These are phyloP conservation scores for Kockovaella imperatae DNA, from an alignment of 768 basidiomycete genomes.

Conservation along the genomic window DNA sequence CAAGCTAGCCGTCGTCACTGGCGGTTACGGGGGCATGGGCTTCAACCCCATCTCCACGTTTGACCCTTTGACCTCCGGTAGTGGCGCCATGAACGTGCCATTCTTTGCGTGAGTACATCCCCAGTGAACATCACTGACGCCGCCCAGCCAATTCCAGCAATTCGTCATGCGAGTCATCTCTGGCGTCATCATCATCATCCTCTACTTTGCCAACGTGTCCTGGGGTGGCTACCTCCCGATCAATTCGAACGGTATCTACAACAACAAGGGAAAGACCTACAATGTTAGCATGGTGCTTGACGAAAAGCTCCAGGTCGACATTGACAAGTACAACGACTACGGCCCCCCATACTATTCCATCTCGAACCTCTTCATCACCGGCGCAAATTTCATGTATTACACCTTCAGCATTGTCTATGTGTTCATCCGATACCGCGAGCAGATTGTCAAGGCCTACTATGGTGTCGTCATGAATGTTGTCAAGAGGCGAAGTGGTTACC, in stretches of 20 bases:
- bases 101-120: conserved; percentile 1
- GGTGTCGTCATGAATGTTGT: background rate
- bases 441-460: background rate
- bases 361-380: background rate
- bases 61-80: conserved; percentile 14
- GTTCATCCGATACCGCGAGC: conserved; percentile 1
- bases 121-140: background rate
- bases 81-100: background rate
- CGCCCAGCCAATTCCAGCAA: conserved; percentile 1
- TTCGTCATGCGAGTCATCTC: conserved; percentile 2
- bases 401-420: background rate
- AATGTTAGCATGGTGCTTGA: conserved; percentile 14
- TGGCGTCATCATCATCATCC: background rate
- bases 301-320: conserved; percentile 6
- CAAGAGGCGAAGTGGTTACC: background rate
- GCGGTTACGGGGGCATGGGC: conserved; percentile 38
- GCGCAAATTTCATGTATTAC: background rate
- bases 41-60: conserved; percentile 42
- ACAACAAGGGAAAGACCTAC: background rate
- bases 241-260: too few relatives aligned
- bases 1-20: conserved; percentile 35
- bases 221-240: background rate
- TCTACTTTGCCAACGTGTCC: background rate
- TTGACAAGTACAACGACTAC: conserved; percentile 12
- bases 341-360: conserved; percentile 2